Percentiles rank a stretch among this genome's conserved stretches.
These are phyloP conservation scores for Fraxinus sp. DNA, from an alignment of 305 asterid species.

Conservation along the genomic window DNA sequence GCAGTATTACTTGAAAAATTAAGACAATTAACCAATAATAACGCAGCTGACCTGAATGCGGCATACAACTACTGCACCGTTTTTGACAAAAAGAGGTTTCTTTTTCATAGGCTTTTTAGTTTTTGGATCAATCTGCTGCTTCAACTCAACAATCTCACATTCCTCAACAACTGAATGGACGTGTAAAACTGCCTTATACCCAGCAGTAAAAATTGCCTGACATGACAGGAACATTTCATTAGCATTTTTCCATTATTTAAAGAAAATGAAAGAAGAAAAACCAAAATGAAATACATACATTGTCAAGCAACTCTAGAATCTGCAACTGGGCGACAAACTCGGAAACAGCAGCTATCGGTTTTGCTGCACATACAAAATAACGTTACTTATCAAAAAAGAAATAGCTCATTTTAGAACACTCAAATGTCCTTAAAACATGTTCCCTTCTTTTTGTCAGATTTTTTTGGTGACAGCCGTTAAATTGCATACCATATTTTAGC, in stretches of 20 bases:
- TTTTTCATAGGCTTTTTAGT: conserved; percentile 73
- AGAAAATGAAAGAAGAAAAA: background rate
- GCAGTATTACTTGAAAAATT: background rate
- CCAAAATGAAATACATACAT: conserved; percentile 42
- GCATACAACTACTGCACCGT: conserved; percentile 72
- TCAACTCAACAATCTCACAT: conserved; percentile 87
- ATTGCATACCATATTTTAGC: background rate
- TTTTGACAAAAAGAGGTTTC: conserved; percentile 88
- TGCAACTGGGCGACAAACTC: conserved; percentile 88
- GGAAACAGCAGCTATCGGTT: conserved; percentile 67
- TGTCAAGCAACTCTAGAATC: conserved; percentile 84
- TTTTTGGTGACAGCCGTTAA: background rate
- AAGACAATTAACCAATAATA: background rate
- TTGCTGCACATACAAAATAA: conserved; percentile 47
- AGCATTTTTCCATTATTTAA: background rate
- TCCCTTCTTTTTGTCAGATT: background rate
- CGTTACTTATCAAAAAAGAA: conserved; percentile 5
- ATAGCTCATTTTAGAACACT: conserved; percentile 1
- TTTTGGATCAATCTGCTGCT: conserved; percentile 77
- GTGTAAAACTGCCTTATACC: conserved; percentile 94
- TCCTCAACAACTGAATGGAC: conserved; percentile 88
- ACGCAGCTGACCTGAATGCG: conserved; percentile 64
- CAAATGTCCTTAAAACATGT: background rate
- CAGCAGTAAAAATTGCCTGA: conserved; percentile 96
- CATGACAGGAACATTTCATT: conserved; percentile 1